Percentiles rank a stretch among this genome's conserved stretches.
phyloP scores from a whole-genome alignment of 1,139 yeast genomes.

The Hyphopichia fennica region DNA sequence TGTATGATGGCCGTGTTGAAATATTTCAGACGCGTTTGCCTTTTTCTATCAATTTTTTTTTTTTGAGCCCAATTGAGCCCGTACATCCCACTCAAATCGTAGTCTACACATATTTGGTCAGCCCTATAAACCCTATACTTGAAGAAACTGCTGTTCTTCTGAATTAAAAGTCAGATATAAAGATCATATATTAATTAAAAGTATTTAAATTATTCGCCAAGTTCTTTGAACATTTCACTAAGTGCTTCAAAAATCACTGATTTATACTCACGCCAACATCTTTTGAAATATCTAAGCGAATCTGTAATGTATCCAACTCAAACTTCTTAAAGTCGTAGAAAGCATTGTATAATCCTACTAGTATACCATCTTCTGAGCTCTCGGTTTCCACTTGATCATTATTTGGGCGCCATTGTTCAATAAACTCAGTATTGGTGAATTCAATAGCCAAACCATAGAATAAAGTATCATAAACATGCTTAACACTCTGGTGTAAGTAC shows the following conservation, averaged over 20 bases:
- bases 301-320: neutral
- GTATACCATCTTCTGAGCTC: neutral
- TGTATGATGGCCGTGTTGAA: neutral
- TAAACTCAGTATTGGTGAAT: neutral
- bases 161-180: too few species aligned
- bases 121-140: too few species aligned
- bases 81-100: neutral
- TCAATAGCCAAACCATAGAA: neutral
- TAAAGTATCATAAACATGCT: constrained; percentile 1
- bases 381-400: neutral
- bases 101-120: too few species aligned
- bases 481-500: neutral
- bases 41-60: neutral
- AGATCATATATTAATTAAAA: too few species aligned
- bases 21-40: neutral
- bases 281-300: neutral
- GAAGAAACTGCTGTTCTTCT: too few species aligned
- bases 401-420: neutral
- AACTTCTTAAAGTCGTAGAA: neutral
- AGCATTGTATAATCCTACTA: neutral
- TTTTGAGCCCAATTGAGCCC: neutral
- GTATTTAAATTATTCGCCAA: too few species aligned
- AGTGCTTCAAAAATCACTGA: neutral
- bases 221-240: too few species aligned
- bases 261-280: neutral